These are phyloP conservation scores for Blastocystis sp. DNA, from an alignment of 352 stramenopile genomes.

Conservation along the genomic window DNA sequence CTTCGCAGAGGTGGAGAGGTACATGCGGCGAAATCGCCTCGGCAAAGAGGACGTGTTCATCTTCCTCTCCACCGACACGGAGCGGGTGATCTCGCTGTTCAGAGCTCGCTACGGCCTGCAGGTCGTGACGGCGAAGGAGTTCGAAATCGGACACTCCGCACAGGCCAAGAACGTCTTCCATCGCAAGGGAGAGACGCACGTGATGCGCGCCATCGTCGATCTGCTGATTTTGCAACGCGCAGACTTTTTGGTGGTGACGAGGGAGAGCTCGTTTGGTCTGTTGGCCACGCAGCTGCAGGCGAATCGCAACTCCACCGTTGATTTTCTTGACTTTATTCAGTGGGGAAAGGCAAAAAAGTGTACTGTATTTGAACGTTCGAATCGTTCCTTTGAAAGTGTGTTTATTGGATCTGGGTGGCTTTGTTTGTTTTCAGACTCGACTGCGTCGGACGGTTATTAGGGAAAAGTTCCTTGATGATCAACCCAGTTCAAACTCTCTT, in stretches of 20 bases:
- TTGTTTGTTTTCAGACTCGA: not conserved
- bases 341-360: not conserved
- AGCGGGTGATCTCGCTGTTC: not conserved
- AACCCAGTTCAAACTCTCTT: not conserved
- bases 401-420: not conserved
- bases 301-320: slow-evolving; percentile 8
- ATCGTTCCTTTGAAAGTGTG: not conserved
- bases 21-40: not conserved
- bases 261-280: not conserved
- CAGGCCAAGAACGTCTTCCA: not conserved
- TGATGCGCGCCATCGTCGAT: slow-evolving; percentile 19
- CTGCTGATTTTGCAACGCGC: slow-evolving; percentile 21
- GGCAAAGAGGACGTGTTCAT: not conserved
- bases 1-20: not conserved
- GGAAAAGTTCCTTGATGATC: not conserved
- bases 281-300: not conserved
- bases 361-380: slow-evolving; percentile 20
- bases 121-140: not conserved
- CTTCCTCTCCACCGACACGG: slow-evolving; percentile 33
- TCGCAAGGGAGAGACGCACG: not conserved
- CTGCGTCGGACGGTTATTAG: no score
- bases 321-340: not conserved
- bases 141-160: slow-evolving; percentile 30
- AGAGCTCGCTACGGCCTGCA: not conserved
- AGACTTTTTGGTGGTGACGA: not conserved